Evolutionary conservation across 164 flowering plant species (phyloP).

Genomic region (Cinnamomum micranthum): DNA sequence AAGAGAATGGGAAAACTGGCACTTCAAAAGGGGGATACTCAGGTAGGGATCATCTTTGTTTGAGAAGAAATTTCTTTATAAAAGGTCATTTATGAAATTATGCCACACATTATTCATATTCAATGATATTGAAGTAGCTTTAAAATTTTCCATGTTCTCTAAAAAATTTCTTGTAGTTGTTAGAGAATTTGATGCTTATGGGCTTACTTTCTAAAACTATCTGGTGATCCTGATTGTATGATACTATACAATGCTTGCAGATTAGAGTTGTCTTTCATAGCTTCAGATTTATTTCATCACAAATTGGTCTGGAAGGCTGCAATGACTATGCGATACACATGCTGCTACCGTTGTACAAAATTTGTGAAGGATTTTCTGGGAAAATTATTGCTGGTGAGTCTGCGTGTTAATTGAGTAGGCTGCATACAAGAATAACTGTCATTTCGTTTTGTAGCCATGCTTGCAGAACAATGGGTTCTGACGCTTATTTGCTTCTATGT

Average conservation of each 20-base stretch:
- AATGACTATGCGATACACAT: conserved; percentile 45
- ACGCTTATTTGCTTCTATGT: no score
- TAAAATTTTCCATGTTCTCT: not conserved
- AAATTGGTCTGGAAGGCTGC: conserved; percentile 39
- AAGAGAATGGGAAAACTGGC: conserved; percentile 69
- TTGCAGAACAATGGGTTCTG: no score
- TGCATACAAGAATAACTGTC: not conserved
- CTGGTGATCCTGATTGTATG: not conserved
- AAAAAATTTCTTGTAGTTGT: no score
- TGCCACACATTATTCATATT: not conserved
- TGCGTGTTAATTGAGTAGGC: not conserved
- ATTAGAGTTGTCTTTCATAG: conserved; percentile 62
- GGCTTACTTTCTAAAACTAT: no score
- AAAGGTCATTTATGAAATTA: not conserved
- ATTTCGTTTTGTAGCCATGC: not conserved
- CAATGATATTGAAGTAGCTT: not conserved
- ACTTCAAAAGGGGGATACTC: conserved; percentile 54
- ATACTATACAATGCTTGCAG: conserved; percentile 36
- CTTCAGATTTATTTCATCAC: conserved; percentile 35
- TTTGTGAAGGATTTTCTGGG: conserved; percentile 89
- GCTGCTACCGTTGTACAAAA: conserved; percentile 74
- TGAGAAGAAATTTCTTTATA: not conserved
- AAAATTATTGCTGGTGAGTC: conserved; percentile 62
- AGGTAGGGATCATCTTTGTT: conserved; percentile 35
- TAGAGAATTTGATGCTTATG: no score